Base-by-base conservation (phyloP, 345 rosid species). In the Gossypium rotundifolium region DNA sequence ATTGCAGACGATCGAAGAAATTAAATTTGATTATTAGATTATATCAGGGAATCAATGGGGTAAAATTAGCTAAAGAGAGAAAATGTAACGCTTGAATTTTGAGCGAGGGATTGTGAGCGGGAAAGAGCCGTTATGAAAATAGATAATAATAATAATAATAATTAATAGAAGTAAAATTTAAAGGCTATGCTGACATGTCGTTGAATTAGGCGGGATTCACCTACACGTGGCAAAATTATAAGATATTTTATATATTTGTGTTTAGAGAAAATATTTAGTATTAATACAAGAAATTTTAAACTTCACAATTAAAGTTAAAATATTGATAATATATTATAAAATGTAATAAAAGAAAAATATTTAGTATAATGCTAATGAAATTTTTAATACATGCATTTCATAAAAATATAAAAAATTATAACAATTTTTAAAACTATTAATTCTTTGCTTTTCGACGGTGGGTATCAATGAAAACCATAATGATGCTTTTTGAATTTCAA, bases 21-120 rank as follows among this genome's bases (percentile, higher is more conserved):
- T 22, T 16, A 38, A 11, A 25, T 7, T 68, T 22, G 27, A 23
- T 23, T 23, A 23, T 58, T 58, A 58, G 61, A 57, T 3, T 20
- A 20, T 11, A 58, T 23, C 2, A 22, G 16, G 33, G 17, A 69
- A 69, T 69, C 54, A 22, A 38, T 20, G 13, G 22, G 0, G 40
- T 14, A 23, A 67, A 23, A 14, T 23, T 3, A 51, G 5, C 33
- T 23, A 76, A 29, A 25, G 66, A 9, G 66, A 66, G 29, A 20
- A 57, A 9, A 58, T 58, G 77, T 65, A 84, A 77, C 86, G 81
- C 82, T 81, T 77, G 81, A 79, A 79, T 78, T 78, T 51, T 80
- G 52, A 61, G 18, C 46, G 20, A 52, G 33, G 33, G 75, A 64
- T 54, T 33, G 12, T 16, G 55, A 55, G 81, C 60, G 80, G 70